These are phyloP conservation scores for Xylaria bambusicola DNA, from an alignment of 495 filamentous ascomycete species.

Conservation along the genomic window DNA sequence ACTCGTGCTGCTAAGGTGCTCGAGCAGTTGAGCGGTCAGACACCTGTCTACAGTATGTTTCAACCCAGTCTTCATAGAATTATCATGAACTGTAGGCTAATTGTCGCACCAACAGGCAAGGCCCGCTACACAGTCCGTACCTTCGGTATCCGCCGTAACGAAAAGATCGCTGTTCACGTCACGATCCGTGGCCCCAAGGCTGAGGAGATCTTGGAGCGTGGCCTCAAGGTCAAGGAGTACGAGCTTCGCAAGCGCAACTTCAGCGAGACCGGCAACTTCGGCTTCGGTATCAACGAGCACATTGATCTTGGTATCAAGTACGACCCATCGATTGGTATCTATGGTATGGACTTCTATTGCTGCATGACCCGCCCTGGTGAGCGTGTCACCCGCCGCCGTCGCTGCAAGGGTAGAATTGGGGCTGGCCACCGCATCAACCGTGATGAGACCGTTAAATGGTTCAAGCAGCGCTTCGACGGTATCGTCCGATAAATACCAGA, in stretches of 20 bases:
- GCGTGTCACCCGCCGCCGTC: slow-evolving; percentile 93
- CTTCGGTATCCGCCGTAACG: slow-evolving; percentile 99
- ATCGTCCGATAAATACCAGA: slow-evolving; percentile 78
- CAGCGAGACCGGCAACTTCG: slow-evolving; percentile 99
- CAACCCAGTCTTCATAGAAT: background rate
- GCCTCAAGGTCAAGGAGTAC: slow-evolving; percentile 99
- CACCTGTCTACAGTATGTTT: slow-evolving; percentile 89
- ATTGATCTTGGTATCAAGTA: slow-evolving; percentile 99
- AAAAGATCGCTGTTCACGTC: slow-evolving; percentile 99
- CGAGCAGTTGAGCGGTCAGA: slow-evolving; percentile 99
- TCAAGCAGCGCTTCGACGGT: slow-evolving; percentile 99
- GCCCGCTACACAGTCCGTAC: slow-evolving; percentile 99
- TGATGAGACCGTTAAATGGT: slow-evolving; percentile 96
- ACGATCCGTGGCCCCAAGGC: slow-evolving; percentile 99
- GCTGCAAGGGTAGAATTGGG: slow-evolving; percentile 83
- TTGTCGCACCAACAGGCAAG: slow-evolving; percentile 67
- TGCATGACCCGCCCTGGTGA: slow-evolving; percentile 99
- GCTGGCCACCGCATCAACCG: slow-evolving; percentile 88
- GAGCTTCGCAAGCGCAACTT: slow-evolving; percentile 99
- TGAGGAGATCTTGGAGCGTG: slow-evolving; percentile 99
- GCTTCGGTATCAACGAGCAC: slow-evolving; percentile 99
- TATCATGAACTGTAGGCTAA: slow-evolving; percentile 21
- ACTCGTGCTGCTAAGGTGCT: slow-evolving; percentile 99
- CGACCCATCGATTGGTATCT: slow-evolving; percentile 98
- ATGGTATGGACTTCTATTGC: slow-evolving; percentile 99